Evolutionary conservation across 768 basidiomycete genomes (phyloP), one percentile per base, ranked within the genome.

Genomic region (Leucosporidium creatinivorum): DNA sequence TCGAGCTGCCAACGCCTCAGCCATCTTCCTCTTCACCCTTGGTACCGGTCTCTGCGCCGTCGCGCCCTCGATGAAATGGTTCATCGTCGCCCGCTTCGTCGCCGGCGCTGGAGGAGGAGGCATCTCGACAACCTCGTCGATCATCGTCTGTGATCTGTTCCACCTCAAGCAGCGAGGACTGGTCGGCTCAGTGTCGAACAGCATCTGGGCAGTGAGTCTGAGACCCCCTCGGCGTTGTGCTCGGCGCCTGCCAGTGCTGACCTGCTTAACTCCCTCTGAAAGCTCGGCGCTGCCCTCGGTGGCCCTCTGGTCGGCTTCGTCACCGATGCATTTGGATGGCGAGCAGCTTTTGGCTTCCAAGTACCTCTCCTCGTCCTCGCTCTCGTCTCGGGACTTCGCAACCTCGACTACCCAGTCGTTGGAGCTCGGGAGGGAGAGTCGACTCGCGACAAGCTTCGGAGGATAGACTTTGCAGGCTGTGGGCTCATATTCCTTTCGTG

Each of bases 1-100:
- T 61, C 88, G 88, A 79, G 86, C 88, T 54, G 88, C 93, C 30
- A 91, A 92, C 87, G 81, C 94, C 68, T 79, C 89, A 54, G 93
- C 87, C 19, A 79, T 93, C 67, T 81, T 84, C 69, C 81, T 94
- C 70, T 94, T 96, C 81, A 88, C 90, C 17, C 81, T 84, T 67
- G 93, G 93, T 33, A 96, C 92, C 3, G 81, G 90, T 56, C 81
- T 86, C 4, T 60, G 93, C 75, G 93, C 89, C 3, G 72, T 92
- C 55, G 93, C 91, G 52, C 85, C 87, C 12, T 88, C 86, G 10
- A 93, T 96, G 93, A 83, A 85, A 70, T 78, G 82, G 23, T 83
- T 94, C 63, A 92, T 94, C 70, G 81, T 82, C 52, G 88, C 89
- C 62, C 85, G 93, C 25, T 86, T 89, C 28, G n/a, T 65, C 8